A percentile compares a stretch with the other conserved stretches of the same genome.
Evolutionary conservation across 805 yeast species (phyloP).

Genomic region (Kodamaea leandrae): DNA sequence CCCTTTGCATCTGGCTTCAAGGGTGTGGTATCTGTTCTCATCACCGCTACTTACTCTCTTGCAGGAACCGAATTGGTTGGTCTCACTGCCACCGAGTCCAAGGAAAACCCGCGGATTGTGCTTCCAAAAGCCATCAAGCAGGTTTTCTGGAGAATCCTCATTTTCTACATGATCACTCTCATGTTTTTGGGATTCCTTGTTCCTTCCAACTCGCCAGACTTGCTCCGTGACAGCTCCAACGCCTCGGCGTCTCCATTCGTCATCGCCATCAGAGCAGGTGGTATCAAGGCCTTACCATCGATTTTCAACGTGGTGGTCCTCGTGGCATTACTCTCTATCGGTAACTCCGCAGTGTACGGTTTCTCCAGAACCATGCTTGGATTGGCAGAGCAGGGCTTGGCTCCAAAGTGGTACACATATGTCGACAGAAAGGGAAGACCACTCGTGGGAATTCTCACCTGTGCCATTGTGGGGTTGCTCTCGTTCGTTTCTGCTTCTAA

Average conservation of each 20-base stretch:
- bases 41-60: conserved; percentile 41
- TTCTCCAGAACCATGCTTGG: conserved; percentile 41
- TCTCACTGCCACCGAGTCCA: conserved; percentile 36
- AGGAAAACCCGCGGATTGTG: conserved; percentile 36
- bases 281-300: conserved; percentile 41
- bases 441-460: conserved; percentile 32
- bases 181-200: conserved; percentile 41
- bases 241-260: conserved; percentile 43
- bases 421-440: conserved; percentile 43
- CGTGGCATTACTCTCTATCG: conserved; percentile 41
- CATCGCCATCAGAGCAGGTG: conserved; percentile 40
- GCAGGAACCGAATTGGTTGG: conserved; percentile 45
- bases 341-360: conserved; percentile 44
- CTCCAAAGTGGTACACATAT: conserved; percentile 33
- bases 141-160: conserved; percentile 41
- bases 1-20: conserved; percentile 36
- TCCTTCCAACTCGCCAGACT: conserved; percentile 26
- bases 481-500: conserved; percentile 43
- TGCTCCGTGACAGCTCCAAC: conserved; percentile 25
- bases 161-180: conserved; percentile 41
- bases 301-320: conserved; percentile 43
- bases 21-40: conserved; percentile 37
- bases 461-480: conserved; percentile 36
- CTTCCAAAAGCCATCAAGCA: conserved; percentile 43
- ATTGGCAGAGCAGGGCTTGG: conserved; percentile 40